Conservation (phyloP, 495 filamentous ascomycete genomes). For the Wilcoxina mikolae region DNA sequence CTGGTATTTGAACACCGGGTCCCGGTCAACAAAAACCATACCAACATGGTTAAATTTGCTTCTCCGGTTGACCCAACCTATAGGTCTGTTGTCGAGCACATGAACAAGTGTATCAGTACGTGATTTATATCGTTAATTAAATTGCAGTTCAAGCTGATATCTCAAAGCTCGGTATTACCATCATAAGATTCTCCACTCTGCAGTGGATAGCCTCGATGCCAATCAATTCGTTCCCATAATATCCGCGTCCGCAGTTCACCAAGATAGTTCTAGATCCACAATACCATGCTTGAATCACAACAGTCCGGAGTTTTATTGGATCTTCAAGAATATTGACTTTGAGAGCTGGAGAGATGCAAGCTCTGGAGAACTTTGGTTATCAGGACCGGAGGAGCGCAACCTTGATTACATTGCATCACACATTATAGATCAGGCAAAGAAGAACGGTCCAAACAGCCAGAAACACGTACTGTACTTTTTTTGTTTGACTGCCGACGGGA, state of each 20-base stretch:
- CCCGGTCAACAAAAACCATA: conserved; percentile 17
- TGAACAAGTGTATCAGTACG: conserved; percentile 3
- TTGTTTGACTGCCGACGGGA: no score
- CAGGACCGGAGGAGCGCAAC: background rate
- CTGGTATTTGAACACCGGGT: conserved; percentile 12
- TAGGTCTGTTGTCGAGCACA: conserved; percentile 2
- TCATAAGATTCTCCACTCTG: no score
- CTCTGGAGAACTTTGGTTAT: background rate
- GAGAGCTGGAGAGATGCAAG: background rate
- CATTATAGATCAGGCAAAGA: background rate
- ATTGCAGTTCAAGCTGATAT: no score
- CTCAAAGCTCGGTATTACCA: no score
- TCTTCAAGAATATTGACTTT: background rate
- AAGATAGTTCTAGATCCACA: no score
- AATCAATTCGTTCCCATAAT: no score
- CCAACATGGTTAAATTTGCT: conserved; percentile 26
- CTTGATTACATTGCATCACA: background rate
- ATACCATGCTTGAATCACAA: no score
- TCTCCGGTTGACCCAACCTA: conserved; percentile 7
- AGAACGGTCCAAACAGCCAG: no score
- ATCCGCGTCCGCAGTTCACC: no score
- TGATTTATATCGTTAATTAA: no score
- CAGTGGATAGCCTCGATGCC: no score
- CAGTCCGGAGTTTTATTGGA: background rate
- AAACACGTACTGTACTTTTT: no score